A percentile compares a stretch with the other conserved stretches of the same genome.
Evolutionary conservation across 371 early-diverging fungal genomes (phyloP).

Genomic region (Zopfochytrium polystomum): DNA sequence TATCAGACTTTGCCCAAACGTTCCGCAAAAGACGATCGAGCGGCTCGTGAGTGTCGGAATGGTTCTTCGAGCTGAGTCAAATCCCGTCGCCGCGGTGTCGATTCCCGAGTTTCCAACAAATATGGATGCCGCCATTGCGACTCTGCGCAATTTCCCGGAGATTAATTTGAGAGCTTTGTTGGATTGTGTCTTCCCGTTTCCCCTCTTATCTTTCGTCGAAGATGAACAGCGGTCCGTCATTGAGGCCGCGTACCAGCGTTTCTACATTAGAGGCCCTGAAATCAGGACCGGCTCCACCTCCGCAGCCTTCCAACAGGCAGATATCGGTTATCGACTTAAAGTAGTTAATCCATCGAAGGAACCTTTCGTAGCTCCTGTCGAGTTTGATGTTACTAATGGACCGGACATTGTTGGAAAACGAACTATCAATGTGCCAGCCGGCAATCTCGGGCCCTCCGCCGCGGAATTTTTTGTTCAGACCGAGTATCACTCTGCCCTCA

Average conservation of each 20-base stretch:
- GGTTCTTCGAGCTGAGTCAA: slow-evolving; percentile 53
- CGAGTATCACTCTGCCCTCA: slow-evolving; percentile 60
- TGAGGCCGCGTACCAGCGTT: slow-evolving; percentile 68
- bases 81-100: slow-evolving; percentile 50
- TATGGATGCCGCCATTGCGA: slow-evolving; percentile 53
- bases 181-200: slow-evolving; percentile 67
- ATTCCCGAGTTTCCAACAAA: slow-evolving; percentile 72
- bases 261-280: slow-evolving; percentile 52
- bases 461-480: slow-evolving; percentile 70
- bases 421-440: slow-evolving; percentile 37
- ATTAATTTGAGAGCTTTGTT: slow-evolving; percentile 58
- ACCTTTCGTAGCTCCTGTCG: no score
- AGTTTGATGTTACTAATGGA: no score
- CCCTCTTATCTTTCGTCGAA: slow-evolving; percentile 59
- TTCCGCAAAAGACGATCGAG: slow-evolving; percentile 58
- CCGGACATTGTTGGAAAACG: no score
- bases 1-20: slow-evolving; percentile 39
- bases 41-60: slow-evolving; percentile 61
- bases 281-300: slow-evolving; percentile 31
- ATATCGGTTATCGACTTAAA: slow-evolving; percentile 13
- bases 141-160: slow-evolving; percentile 53
- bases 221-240: slow-evolving; percentile 61
- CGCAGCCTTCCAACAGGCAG: slow-evolving; percentile 28
- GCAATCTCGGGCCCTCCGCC: slow-evolving; percentile 50
- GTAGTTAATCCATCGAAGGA: neutral